phyloP scores from a whole-genome alignment of 768 basidiomycete species.

The Kwoniella sp. region DNA sequence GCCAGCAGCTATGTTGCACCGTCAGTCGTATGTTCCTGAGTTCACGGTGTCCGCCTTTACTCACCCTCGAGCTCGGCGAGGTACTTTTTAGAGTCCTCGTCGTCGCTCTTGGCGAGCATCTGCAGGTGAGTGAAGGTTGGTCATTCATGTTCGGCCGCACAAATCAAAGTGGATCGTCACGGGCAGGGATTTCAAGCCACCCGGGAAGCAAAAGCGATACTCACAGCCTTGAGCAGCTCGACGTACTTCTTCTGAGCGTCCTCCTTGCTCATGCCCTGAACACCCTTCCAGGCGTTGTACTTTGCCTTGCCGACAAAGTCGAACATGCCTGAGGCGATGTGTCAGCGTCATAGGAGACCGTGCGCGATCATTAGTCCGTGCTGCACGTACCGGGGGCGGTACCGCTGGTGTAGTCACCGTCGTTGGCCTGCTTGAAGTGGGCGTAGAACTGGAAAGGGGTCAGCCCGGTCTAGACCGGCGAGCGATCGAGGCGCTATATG shows the following conservation, averaged over 20 bases:
- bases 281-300: constrained; percentile 82
- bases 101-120: constrained; percentile 59
- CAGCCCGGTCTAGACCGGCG: too few species aligned
- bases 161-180: too few species aligned
- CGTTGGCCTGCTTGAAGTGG: constrained; percentile 83
- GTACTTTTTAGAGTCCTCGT: constrained; percentile 58
- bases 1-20: neutral
- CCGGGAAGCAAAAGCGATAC: constrained; percentile 14
- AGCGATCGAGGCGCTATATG: too few species aligned
- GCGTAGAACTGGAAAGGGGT: constrained; percentile 79
- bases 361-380: neutral
- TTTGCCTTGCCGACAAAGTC: constrained; percentile 87
- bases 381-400: constrained; percentile 11
- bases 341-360: neutral
- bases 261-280: constrained; percentile 69
- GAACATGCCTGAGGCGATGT: constrained; percentile 65
- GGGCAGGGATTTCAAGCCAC: too few species aligned
- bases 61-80: constrained; percentile 62
- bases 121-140: constrained; percentile 43
- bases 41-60: constrained; percentile 17
- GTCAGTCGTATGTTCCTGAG: neutral
- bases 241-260: constrained; percentile 72
- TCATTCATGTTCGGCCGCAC: too few species aligned
- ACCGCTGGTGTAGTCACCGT: constrained; percentile 65
- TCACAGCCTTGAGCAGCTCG: constrained; percentile 64